phyloP scores from a whole-genome alignment of 805 yeast genomes.

The Nakazawaea sp. region DNA sequence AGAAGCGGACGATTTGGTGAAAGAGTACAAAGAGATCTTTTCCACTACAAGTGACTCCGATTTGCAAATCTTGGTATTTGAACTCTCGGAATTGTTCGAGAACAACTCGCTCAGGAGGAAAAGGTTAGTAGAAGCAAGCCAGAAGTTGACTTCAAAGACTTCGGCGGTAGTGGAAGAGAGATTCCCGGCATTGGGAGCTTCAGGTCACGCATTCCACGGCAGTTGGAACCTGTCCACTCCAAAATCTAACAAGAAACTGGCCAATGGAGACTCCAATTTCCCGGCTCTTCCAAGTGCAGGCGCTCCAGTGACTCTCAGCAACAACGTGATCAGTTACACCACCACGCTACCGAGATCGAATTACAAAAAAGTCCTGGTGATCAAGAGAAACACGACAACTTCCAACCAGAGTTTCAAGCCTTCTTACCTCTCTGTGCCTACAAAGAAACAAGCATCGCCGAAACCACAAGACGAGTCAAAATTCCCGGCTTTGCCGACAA shows the following conservation, averaged over 20 bases:
- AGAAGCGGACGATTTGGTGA: conserved; percentile 39
- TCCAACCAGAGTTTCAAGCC: not conserved
- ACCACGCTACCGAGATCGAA: not conserved
- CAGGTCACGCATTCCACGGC: not conserved
- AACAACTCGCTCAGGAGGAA: conserved; percentile 35
- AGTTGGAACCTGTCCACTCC: not conserved
- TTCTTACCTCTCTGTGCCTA: conserved; percentile 7
- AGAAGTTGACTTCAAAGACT: not conserved
- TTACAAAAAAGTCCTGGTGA: conserved; percentile 12
- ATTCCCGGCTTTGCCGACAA: conserved; percentile 43
- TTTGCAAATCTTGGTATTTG: conserved; percentile 48
- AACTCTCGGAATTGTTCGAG: conserved; percentile 52
- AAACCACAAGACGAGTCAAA: conserved; percentile 19
- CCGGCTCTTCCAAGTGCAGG: conserved; percentile 26
- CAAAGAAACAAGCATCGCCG: conserved; percentile 12
- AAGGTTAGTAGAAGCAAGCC: conserved; percentile 24
- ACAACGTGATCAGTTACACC: conserved; percentile 7
- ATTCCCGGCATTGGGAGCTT: conserved; percentile 3
- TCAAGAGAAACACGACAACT: conserved; percentile 1
- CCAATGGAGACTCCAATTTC: conserved; percentile 12
- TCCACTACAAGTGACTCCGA: conserved; percentile 34
- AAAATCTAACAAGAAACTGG: not conserved
- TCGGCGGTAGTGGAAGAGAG: conserved; percentile 1
- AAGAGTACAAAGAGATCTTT: conserved; percentile 44
- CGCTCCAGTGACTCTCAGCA: not conserved